phyloP scores from a whole-genome alignment of 108 stramenopile genomes.

The Cyclotella atomus region DNA sequence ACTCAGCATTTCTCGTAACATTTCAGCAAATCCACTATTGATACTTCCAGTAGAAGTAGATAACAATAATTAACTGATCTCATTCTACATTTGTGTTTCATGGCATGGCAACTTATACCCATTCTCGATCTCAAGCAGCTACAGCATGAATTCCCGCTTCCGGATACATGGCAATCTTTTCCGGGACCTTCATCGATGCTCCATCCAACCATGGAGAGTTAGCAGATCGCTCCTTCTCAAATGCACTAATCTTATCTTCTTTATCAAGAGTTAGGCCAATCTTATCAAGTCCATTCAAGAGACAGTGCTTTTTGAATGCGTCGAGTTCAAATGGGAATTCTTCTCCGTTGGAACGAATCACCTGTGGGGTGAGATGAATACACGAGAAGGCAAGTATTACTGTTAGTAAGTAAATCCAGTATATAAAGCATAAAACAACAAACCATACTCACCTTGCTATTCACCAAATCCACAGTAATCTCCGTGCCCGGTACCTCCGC shows the following conservation, averaged over 20 bases:
- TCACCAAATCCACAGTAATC: slow-evolving; percentile 85
- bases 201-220: slow-evolving; percentile 93
- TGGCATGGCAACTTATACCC: too few species aligned
- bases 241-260: slow-evolving; percentile 78
- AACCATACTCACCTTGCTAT: slow-evolving; percentile 72
- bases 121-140: neutral
- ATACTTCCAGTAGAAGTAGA: too few species aligned
- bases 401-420: neutral
- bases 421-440: neutral
- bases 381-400: neutral
- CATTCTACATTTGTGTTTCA: too few species aligned
- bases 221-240: slow-evolving; percentile 75
- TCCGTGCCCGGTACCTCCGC: slow-evolving; percentile 74
- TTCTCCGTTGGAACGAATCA: slow-evolving; percentile 80
- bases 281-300: slow-evolving; percentile 93
- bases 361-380: neutral
- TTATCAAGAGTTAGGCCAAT: slow-evolving; percentile 93
- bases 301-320: slow-evolving; percentile 89
- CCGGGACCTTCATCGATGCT: slow-evolving; percentile 86
- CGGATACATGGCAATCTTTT: slow-evolving; percentile 85
- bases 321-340: slow-evolving; percentile 87
- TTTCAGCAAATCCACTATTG: too few species aligned
- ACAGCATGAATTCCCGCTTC: slow-evolving; percentile 55
- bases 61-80: too few species aligned
- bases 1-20: too few species aligned